Base-by-base conservation (phyloP, 345 rosid genomes). In the Eucalyptus coolabah region DNA sequence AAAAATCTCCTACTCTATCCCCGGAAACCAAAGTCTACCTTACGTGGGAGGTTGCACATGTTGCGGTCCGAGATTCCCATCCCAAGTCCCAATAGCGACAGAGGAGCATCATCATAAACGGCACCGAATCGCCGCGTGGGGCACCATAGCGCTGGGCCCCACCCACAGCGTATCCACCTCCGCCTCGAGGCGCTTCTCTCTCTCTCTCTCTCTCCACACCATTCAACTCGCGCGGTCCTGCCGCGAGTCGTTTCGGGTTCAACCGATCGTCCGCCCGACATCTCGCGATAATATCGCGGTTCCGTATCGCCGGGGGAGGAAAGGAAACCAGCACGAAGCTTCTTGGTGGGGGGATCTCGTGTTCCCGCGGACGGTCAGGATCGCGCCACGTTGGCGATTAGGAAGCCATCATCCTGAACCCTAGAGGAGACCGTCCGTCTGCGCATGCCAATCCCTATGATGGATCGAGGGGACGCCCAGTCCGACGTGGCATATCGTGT, bases 101-200 rank as follows among this genome's bases (percentile, higher is more conserved):
- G 47, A 18, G 32, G 7, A 60, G 24, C 88, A 85, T 50, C 88
- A 85, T 45, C 50, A 69, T 89, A 87, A 93, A 83, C 97, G 91
- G 94, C 93, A 90, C 90, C 95, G 94, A 45, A 93, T 91, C 87
- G 97, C 95, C 95, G 95, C 97, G 96, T 94, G 94, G 92, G 82
- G 69, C 65, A 59, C 2, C 92, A 6, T 12, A 8, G n/a, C 26
- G n/a, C 24, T 16, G 92, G 63, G 83, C 91, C 87, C 86, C 47
- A n/a, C 53, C 50, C 2, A 16, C 6, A 4, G 50, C 50, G 6
- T 18, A 44, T 85, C 50, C 88, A 50, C 6, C 28, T 54, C 28
- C 60, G 60, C 42, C 72, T 72, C 87, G 26, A 86, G 82, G 65
- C 69, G 88, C 45, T 50, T 72, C 51, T 50, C 51, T 49, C 80